These are phyloP conservation scores for Schizothecium vesticola DNA, from an alignment of 495 filamentous ascomycete genomes.

Conservation along the genomic window DNA sequence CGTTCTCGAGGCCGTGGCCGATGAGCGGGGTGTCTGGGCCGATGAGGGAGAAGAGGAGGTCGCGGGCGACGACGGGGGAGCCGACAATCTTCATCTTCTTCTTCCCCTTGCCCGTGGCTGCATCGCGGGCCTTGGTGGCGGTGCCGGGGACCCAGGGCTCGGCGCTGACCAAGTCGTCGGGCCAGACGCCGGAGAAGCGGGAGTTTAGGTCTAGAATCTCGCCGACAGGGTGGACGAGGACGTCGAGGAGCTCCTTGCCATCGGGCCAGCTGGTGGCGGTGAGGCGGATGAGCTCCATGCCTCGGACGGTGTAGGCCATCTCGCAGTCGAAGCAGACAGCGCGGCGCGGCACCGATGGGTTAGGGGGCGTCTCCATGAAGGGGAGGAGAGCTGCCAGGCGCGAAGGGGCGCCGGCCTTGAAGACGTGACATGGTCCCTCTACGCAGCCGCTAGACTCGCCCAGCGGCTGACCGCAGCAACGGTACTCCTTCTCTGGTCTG, in stretches of 20 bases:
- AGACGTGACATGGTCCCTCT: constrained; percentile 68
- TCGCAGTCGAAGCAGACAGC: constrained; percentile 88
- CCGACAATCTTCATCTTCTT: constrained; percentile 59
- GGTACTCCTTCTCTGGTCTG: constrained; percentile 54
- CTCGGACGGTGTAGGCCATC: constrained; percentile 88
- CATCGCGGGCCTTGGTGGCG: neutral
- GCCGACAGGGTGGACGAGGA: constrained; percentile 79
- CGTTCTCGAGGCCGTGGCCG: constrained; percentile 93
- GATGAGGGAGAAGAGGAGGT: constrained; percentile 65
- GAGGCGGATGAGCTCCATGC: constrained; percentile 81
- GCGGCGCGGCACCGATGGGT: constrained; percentile 40
- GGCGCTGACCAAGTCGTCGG: constrained; percentile 65
- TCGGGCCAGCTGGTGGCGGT: constrained; percentile 83
- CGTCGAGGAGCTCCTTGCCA: constrained; percentile 68
- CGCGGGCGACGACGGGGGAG: constrained; percentile 65
- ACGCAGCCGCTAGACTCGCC: constrained; percentile 71
- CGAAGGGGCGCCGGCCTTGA: constrained; percentile 72
- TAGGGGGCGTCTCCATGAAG: constrained; percentile 69
- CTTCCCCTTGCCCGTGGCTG: constrained; percentile 4
- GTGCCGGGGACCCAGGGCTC: constrained; percentile 43
- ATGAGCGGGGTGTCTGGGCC: constrained; percentile 73
- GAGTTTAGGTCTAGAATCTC: constrained; percentile 87
- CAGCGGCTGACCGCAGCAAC: constrained; percentile 70
- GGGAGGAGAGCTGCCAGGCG: constrained; percentile 71
- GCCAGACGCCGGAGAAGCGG: constrained; percentile 76